These are phyloP conservation scores for Cadophora gregata DNA, from an alignment of 2,329 filamentous ascomycete genomes.

Conservation along the genomic window DNA sequence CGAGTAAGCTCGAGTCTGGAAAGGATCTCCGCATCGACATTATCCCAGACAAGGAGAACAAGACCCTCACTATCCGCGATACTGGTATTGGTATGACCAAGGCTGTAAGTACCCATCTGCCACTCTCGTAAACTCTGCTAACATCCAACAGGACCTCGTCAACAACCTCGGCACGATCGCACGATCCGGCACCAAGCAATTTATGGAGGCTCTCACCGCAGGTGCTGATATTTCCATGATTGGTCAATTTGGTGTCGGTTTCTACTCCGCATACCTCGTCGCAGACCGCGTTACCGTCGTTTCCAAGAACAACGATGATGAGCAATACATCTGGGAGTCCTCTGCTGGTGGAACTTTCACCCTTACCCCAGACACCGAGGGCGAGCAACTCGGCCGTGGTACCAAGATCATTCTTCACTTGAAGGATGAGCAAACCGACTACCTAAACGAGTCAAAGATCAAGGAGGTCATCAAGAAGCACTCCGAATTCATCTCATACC, in stretches of 20 bases:
- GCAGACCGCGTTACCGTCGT: constrained; percentile 94
- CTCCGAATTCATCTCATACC: constrained; percentile 99
- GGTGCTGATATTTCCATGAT: constrained; percentile 99
- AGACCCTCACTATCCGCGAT: constrained; percentile 97
- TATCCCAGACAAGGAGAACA: constrained; percentile 95
- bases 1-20: constrained; percentile 93
- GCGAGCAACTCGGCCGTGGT: constrained; percentile 88
- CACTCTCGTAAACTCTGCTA: constrained; percentile 42
- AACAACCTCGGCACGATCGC: constrained; percentile 99
- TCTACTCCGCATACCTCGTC: constrained; percentile 99
- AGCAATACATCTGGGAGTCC: constrained; percentile 99
- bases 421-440: constrained; percentile 99
- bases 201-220: constrained; percentile 98
- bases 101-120: constrained; percentile 73
- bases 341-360: constrained; percentile 97
- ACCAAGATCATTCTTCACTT: constrained; percentile 98
- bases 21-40: constrained; percentile 99
- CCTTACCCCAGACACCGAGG: constrained; percentile 87
- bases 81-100: constrained; percentile 99
- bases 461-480: constrained; percentile 99
- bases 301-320: constrained; percentile 99
- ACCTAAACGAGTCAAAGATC: constrained; percentile 98
- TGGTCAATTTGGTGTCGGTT: constrained; percentile 99
- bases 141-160: constrained; percentile 80
- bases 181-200: constrained; percentile 99